Conservation (phyloP, 768 basidiomycete species). For the Phylloporus sp. region DNA sequence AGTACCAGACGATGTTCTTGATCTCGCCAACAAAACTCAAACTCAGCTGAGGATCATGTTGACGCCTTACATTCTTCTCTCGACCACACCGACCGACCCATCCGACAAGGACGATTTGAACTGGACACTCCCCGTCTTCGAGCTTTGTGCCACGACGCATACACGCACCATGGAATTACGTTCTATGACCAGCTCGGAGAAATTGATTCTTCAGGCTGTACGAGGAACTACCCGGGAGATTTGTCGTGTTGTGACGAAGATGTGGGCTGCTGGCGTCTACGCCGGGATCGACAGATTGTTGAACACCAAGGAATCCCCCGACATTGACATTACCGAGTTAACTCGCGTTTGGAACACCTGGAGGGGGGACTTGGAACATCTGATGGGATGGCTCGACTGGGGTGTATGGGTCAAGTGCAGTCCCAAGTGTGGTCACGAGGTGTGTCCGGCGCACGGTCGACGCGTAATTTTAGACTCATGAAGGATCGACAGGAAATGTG, state of each 20-base stretch:
- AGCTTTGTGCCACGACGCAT: constrained; percentile 27
- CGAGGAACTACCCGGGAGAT: constrained; percentile 40
- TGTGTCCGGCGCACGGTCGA: constrained; percentile 18
- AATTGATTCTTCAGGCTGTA: constrained; percentile 22
- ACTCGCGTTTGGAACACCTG: constrained; percentile 26
- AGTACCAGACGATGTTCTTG: constrained; percentile 1
- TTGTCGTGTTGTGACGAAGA: constrained; percentile 39
- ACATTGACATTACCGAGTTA: constrained; percentile 4
- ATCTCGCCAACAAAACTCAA: constrained; percentile 11
- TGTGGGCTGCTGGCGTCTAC: constrained; percentile 42
- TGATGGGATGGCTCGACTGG: constrained; percentile 54
- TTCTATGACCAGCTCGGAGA: constrained; percentile 27
- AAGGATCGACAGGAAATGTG: constrained; percentile 19
- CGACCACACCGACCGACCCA: constrained; percentile 4
- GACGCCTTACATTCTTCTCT: constrained; percentile 25
- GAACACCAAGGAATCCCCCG: not conserved
- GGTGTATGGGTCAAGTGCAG: constrained; percentile 44
- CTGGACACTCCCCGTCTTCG: constrained; percentile 32
- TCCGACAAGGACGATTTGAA: not conserved
- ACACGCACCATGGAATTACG: constrained; percentile 10
- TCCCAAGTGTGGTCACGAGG: constrained; percentile 43
- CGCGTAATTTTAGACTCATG: not conserved
- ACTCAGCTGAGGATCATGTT: constrained; percentile 27
- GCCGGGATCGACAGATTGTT: constrained; percentile 14
- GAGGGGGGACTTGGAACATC: constrained; percentile 28